Evolutionary conservation across 2,329 filamentous ascomycete species (phyloP).

Genomic region (Nothophoma quercina): DNA sequence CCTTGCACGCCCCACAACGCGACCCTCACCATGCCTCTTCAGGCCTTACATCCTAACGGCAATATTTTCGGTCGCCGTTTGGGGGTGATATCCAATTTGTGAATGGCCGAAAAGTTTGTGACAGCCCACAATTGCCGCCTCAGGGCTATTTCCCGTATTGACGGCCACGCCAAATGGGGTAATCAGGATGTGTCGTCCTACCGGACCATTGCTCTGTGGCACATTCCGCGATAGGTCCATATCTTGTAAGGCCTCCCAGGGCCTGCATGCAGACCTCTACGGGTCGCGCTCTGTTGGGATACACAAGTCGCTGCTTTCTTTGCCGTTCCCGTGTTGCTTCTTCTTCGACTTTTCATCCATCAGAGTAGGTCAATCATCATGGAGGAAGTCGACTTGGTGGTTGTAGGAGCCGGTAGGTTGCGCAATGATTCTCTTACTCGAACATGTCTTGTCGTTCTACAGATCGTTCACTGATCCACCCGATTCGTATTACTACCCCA

Average conservation of each 20-base stretch:
- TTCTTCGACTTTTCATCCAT: neutral
- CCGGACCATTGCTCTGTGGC: neutral
- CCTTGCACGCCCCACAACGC: slow-evolving; percentile 10
- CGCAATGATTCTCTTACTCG: neutral
- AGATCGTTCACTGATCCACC: too few relatives aligned
- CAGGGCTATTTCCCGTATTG: neutral
- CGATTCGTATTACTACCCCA: neutral
- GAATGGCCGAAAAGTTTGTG: neutral
- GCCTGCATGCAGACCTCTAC: neutral
- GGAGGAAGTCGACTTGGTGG: slow-evolving; percentile 29
- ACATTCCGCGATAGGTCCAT: neutral
- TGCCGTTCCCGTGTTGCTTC: neutral
- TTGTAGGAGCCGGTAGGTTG: slow-evolving; percentile 37
- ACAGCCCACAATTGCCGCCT: slow-evolving; percentile 1
- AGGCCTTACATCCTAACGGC: neutral
- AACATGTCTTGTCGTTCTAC: too few relatives aligned
- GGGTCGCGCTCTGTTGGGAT: neutral
- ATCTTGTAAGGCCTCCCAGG: neutral
- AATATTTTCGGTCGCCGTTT: neutral
- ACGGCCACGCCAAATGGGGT: neutral
- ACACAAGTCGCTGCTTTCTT: neutral
- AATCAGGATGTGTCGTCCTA: neutral
- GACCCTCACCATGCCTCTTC: slow-evolving; percentile 1
- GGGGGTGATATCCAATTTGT: neutral
- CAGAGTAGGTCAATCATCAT: slow-evolving; percentile 7